A percentile compares a stretch with the other conserved stretches of the same genome.
Conservation (phyloP, 2,329 filamentous ascomycete species). For the Trichoderma koningiopsis region DNA sequence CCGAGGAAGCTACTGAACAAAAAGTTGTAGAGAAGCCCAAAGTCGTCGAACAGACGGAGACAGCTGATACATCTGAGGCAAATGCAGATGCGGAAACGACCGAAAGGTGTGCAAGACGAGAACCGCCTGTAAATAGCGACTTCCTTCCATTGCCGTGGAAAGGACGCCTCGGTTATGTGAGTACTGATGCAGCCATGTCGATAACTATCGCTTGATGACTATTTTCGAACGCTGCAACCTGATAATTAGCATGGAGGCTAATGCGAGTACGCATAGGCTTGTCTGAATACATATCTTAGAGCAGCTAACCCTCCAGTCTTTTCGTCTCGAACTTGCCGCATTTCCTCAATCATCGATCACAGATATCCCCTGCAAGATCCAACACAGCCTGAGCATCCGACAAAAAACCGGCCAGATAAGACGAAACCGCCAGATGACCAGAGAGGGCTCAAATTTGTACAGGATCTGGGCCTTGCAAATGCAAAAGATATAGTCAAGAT, state of each 20-base stretch:
- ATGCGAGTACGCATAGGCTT: slow-evolving; percentile 58
- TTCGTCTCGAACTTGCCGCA: slow-evolving; percentile 86
- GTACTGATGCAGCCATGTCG: not conserved
- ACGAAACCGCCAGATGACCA: slow-evolving; percentile 65
- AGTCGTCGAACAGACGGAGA: slow-evolving; percentile 30
- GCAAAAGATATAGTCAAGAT: slow-evolving; percentile 82
- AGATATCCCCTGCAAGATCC: slow-evolving; percentile 79
- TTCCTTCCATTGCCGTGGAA: slow-evolving; percentile 88
- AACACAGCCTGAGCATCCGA: slow-evolving; percentile 74
- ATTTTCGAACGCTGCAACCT: not conserved
- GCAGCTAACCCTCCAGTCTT: slow-evolving; percentile 82
- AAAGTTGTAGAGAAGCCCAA: not conserved
- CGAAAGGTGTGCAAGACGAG: slow-evolving; percentile 51
- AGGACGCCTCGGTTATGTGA: slow-evolving; percentile 83
- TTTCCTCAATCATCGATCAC: slow-evolving; percentile 87
- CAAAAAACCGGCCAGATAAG: slow-evolving; percentile 83
- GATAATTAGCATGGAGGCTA: slow-evolving; percentile 2
- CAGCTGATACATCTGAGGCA: slow-evolving; percentile 30
- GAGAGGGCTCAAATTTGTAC: slow-evolving; percentile 71
- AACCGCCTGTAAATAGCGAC: slow-evolving; percentile 79
- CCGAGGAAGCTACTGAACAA: not conserved
- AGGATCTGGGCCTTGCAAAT: slow-evolving; percentile 78
- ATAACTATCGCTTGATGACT: not conserved
- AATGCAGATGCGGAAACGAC: slow-evolving; percentile 29
- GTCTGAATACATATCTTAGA: slow-evolving; percentile 88